Evolutionary conservation across 345 rosid species (phyloP).

Genomic region (Eucalyptus brandiana): DNA sequence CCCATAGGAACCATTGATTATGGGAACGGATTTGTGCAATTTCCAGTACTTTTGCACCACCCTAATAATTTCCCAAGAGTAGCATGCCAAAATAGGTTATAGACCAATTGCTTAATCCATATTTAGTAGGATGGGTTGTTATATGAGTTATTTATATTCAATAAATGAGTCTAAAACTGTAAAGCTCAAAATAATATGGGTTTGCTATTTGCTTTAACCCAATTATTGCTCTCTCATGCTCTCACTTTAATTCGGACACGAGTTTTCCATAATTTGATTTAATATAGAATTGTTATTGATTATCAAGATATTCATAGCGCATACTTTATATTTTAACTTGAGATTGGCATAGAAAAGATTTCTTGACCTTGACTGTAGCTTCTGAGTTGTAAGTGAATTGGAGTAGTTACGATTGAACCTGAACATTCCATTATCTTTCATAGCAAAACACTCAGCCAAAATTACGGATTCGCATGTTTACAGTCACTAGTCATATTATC

Average conservation of each 20-base stretch:
- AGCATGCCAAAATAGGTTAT: too few species aligned
- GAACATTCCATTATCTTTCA: neutral
- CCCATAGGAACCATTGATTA: fast-evolving
- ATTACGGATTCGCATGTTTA: too few species aligned
- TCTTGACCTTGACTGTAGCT: fast-evolving
- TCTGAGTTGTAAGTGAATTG: neutral
- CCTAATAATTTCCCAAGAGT: too few species aligned
- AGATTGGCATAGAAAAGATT: neutral
- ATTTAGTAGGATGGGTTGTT: too few species aligned
- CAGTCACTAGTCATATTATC: too few species aligned
- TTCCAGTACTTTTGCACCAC: fast-evolving
- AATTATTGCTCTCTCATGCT: fast-evolving
- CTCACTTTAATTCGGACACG: fast-evolving
- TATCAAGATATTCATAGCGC: fast-evolving
- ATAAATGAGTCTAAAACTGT: fast-evolving
- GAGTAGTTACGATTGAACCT: fast-evolving
- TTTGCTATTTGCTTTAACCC: too few species aligned
- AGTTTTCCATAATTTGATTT: neutral
- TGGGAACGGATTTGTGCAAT: fast-evolving
- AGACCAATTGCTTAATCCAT: too few species aligned
- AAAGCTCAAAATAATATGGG: neutral
- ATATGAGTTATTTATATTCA: too few species aligned
- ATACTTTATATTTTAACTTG: neutral
- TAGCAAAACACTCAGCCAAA: too few species aligned
- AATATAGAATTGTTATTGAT: too few species aligned